Evolutionary conservation across 805 yeast species (phyloP).

Genomic region (Ogataea pini): DNA sequence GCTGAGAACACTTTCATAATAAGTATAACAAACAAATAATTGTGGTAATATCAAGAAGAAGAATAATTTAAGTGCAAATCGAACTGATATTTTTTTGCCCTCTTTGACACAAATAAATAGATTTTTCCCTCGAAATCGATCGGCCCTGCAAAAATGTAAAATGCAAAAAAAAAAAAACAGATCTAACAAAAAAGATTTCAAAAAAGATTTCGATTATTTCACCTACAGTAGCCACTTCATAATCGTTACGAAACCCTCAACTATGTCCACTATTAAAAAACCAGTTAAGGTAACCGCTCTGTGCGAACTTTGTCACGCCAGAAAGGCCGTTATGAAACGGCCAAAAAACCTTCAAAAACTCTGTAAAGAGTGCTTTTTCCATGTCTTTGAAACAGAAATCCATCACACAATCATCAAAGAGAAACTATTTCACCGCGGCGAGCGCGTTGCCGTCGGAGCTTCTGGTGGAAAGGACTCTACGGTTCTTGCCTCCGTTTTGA

Average conservation of each 20-base stretch:
- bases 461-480: slow-evolving; percentile 99
- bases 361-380: slow-evolving; percentile 87
- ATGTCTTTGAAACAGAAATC: slow-evolving; percentile 92
- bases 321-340: slow-evolving; percentile 84
- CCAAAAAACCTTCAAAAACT: slow-evolving; percentile 90
- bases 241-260: too few relatives aligned
- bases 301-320: slow-evolving; percentile 81
- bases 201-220: too few relatives aligned
- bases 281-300: slow-evolving; percentile 43
- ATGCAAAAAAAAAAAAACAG: background rate
- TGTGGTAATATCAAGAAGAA: background rate
- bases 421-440: slow-evolving; percentile 75
- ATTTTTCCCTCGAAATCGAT: slow-evolving; percentile 2
- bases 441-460: slow-evolving; percentile 94
- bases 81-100: background rate
- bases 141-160: background rate
- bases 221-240: too few relatives aligned
- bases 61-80: background rate
- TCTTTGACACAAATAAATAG: background rate
- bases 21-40: background rate
- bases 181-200: background rate
- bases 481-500: slow-evolving; percentile 85
- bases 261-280: slow-evolving; percentile 17
- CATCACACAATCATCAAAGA: slow-evolving; percentile 82
- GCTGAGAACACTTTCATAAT: background rate